Conservation (phyloP, 83 land plant species). For the Picea abies region DNA sequence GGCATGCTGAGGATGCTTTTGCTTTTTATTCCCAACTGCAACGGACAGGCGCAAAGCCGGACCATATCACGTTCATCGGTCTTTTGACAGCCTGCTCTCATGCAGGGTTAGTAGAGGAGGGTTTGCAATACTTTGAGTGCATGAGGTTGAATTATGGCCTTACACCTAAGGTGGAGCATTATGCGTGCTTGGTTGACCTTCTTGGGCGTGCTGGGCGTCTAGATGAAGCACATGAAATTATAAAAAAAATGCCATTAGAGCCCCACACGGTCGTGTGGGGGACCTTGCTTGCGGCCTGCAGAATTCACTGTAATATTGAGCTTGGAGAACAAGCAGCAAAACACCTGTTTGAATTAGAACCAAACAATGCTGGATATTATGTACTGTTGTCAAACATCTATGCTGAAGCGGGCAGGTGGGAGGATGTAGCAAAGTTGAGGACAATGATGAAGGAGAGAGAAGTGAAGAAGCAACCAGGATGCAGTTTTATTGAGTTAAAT, state of each 20-base stretch:
- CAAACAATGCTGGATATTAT: no score
- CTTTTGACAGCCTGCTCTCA: slow-evolving; percentile 12
- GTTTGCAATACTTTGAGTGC: not conserved
- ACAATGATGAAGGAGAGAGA: no score
- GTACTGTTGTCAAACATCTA: no score
- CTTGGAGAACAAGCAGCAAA: no score
- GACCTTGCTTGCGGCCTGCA: not conserved
- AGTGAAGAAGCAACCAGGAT: no score
- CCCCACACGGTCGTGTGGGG: not conserved
- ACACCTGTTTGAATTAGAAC: no score
- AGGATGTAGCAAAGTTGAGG: no score
- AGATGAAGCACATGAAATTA: not conserved
- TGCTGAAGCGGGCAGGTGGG: no score
- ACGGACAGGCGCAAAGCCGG: slow-evolving; percentile 30
- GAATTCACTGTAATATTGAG: no score
- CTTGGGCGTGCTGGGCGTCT: slow-evolving; percentile 2
- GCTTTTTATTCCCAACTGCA: slow-evolving; percentile 30
- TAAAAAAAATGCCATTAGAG: not conserved
- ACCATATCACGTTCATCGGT: slow-evolving; percentile 31
- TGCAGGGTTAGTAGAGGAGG: not conserved
- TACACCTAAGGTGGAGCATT: not conserved
- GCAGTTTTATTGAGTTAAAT: no score
- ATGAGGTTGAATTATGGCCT: not conserved
- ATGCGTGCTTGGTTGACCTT: not conserved
- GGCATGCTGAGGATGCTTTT: slow-evolving; percentile 27